phyloP scores from a whole-genome alignment of 1,284 basidiomycete species.

The Irpex sp. region DNA sequence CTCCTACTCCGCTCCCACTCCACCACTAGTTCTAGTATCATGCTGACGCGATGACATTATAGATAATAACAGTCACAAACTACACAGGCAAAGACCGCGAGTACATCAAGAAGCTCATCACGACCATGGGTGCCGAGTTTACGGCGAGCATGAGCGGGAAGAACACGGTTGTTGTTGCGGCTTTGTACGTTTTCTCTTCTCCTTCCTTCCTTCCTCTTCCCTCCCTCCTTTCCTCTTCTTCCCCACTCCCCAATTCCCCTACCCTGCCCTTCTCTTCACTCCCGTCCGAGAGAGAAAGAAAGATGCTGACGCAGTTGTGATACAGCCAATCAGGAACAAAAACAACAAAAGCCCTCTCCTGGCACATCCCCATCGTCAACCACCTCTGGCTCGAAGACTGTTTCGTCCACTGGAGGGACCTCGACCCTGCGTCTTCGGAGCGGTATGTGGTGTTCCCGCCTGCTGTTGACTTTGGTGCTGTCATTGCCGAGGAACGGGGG shows the following conservation, averaged over 20 bases:
- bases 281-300: too few species aligned
- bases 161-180: slow-evolving; percentile 80
- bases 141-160: slow-evolving; percentile 74
- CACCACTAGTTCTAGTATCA: too few species aligned
- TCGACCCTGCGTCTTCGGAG: slow-evolving; percentile 50
- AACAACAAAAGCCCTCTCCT: slow-evolving; percentile 67
- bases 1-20: too few species aligned
- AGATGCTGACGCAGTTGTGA: not conserved
- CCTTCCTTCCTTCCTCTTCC: not conserved
- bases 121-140: slow-evolving; percentile 73
- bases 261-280: too few species aligned
- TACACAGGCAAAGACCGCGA: slow-evolving; percentile 83
- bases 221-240: not conserved
- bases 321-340: slow-evolving; percentile 66
- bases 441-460: slow-evolving; percentile 68
- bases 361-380: slow-evolving; percentile 85
- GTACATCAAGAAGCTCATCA: slow-evolving; percentile 82
- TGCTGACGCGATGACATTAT: too few species aligned
- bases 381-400: slow-evolving; percentile 90
- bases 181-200: slow-evolving; percentile 52
- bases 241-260: too few species aligned
- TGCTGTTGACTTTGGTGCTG: slow-evolving; percentile 60
- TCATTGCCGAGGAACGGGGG: slow-evolving; percentile 51
- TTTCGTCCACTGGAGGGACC: slow-evolving; percentile 71
- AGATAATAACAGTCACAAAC: slow-evolving; percentile 84